Evolutionary conservation across 345 rosid genomes (phyloP).

Genomic region (Durio zibethinus): DNA sequence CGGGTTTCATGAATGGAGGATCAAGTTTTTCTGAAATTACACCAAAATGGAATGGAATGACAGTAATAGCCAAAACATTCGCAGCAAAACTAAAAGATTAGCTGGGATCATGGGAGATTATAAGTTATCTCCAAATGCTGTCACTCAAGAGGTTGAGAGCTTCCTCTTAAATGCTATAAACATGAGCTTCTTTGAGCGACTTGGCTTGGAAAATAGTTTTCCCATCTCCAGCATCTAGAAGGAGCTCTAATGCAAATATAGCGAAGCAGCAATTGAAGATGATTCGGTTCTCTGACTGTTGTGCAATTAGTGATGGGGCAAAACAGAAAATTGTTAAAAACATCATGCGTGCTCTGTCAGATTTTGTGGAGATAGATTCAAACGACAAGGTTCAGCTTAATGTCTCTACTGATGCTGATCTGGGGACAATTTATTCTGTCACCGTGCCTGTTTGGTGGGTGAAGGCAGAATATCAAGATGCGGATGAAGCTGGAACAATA

Average conservation of each 20-base stretch:
- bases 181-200: slow-evolving; percentile 78
- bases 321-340: slow-evolving; percentile 78
- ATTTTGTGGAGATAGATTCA: slow-evolving; percentile 92
- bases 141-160: slow-evolving; percentile 58
- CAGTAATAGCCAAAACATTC: slow-evolving; percentile 22
- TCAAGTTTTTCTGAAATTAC: not conserved
- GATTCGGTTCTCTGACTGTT: slow-evolving; percentile 96
- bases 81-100: slow-evolving; percentile 29
- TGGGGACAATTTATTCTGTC: slow-evolving; percentile 87
- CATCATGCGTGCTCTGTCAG: slow-evolving; percentile 68
- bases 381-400: slow-evolving; percentile 92
- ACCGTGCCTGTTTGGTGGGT: slow-evolving; percentile 87
- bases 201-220: slow-evolving; percentile 89
- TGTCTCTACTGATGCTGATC: slow-evolving; percentile 74
- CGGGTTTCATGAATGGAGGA: not conserved
- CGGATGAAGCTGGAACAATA: slow-evolving; percentile 56
- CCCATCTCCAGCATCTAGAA: slow-evolving; percentile 62
- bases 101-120: slow-evolving; percentile 53
- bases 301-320: slow-evolving; percentile 90
- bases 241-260: slow-evolving; percentile 83
- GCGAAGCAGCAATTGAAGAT: slow-evolving; percentile 94
- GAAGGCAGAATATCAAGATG: slow-evolving; percentile 71
- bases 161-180: slow-evolving; percentile 65
- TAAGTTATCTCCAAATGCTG: slow-evolving; percentile 47
- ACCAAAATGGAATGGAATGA: not conserved